Base-by-base conservation (phyloP, 139 green algal species). In the Tetraselmis striata region DNA sequence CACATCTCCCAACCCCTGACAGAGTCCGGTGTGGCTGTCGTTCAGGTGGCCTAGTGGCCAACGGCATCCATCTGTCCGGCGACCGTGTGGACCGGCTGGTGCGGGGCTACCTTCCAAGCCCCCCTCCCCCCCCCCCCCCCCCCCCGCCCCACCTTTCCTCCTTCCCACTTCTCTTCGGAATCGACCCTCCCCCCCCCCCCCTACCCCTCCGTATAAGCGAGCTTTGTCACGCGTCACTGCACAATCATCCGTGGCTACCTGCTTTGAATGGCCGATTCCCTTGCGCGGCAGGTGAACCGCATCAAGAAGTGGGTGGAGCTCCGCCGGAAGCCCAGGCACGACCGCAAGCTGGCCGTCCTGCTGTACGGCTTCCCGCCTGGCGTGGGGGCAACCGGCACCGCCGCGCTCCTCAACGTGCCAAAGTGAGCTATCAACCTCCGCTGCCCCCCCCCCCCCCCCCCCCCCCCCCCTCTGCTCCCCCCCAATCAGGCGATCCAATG, bases 331-430 rank as follows among this genome's bases (percentile, higher is more conserved):
- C 29, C 79, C 0, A 1, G 83, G 0, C 0, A 25, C 30, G 91
- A 98, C 45, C 86, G 92, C 31, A 91, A 92, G 80, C 31, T 97
- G 29, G 93, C 93, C 0, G 80, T 98, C 0, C 81, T 98, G 58
- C 59, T 97, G 82, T 99, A 98, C 83, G 95, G 96, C 83, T 99
- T 99, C 86, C 96, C 96, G 0, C 96, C 96, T 0, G 96, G 95
- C 0, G 96, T 99, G n/a, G 96, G 96, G 22, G 94, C 96, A 2
- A 96, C 92, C 0, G 96, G 96, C 59, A 99, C 96, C 5, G 96
- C 96, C 1, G 96, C 96, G 5, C 90, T 99, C 79, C 92, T 99
- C 78, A 99, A 99, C 85, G 96, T 99, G 79, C 96, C 96, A 25
- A 89, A 91, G 83, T 67, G 18, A 5, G 45, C 45, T n/a, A n/a